Evolutionary conservation across 2,329 filamentous ascomycete genomes (phyloP).

Genomic region (Talaromyces sp.): DNA sequence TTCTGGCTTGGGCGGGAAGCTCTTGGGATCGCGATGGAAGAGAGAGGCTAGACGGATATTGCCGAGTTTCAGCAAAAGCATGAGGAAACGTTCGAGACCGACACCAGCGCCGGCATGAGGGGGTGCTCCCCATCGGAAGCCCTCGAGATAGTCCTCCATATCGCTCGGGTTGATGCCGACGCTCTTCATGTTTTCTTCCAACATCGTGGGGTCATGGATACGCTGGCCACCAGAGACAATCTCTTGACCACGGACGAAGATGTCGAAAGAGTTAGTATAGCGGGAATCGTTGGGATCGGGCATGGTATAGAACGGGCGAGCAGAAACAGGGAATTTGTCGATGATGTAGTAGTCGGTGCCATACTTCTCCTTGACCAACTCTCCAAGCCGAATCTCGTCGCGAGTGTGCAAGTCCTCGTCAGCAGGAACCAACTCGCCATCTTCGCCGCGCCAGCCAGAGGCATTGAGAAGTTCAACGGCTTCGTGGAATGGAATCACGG

Average conservation of each 20-base stretch:
- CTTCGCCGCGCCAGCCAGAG: constrained; percentile 71
- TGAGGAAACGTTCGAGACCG: constrained; percentile 81
- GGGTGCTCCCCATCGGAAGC: constrained; percentile 82
- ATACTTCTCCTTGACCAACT: constrained; percentile 81
- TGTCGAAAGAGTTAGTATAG: constrained; percentile 89
- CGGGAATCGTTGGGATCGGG: constrained; percentile 67
- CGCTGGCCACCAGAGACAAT: constrained; percentile 90
- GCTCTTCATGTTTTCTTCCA: constrained; percentile 73
- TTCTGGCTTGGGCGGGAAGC: constrained; percentile 66
- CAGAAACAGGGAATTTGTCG: constrained; percentile 83
- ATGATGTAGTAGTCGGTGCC: constrained; percentile 89
- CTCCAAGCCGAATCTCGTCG: constrained; percentile 80
- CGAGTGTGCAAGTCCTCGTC: constrained; percentile 79
- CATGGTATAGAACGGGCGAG: constrained; percentile 89
- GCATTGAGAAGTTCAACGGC: constrained; percentile 76
- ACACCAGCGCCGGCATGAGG: constrained; percentile 89
- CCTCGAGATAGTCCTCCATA: constrained; percentile 87
- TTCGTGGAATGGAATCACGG: constrained; percentile 73
- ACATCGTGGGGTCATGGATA: constrained; percentile 73
- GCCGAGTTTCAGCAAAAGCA: constrained; percentile 78
- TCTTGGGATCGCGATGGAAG: constrained; percentile 85
- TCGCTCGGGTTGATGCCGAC: constrained; percentile 72
- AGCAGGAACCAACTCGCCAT: constrained; percentile 65
- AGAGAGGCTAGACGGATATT: constrained; percentile 86
- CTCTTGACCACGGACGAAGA: constrained; percentile 89